phyloP scores from a whole-genome alignment of 192 early-diverging fungal genomes.

The Backusella parvicylindrica region DNA sequence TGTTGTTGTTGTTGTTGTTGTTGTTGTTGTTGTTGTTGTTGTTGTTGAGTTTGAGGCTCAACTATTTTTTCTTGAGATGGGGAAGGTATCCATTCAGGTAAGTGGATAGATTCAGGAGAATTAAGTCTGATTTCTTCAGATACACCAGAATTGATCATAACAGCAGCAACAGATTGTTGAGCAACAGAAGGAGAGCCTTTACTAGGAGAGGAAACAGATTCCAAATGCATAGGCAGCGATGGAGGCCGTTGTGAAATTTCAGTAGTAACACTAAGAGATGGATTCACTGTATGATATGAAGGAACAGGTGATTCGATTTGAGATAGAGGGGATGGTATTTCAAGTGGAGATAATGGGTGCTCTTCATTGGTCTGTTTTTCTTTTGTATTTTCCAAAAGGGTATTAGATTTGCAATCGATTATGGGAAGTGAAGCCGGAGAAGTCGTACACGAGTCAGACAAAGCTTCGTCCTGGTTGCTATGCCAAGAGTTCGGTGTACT shows the following conservation, averaged over 20 bases:
- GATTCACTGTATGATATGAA: background rate
- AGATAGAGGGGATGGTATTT: background rate
- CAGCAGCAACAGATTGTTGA: slow-evolving; percentile 1
- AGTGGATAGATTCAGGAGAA: background rate
- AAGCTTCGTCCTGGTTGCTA: background rate
- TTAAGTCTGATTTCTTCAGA: background rate
- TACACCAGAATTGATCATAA: background rate
- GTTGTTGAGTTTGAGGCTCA: background rate
- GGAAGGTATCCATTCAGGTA: background rate
- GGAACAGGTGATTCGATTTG: background rate
- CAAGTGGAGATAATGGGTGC: background rate
- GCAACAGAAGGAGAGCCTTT: background rate
- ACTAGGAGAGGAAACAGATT: background rate
- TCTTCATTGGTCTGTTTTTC: background rate
- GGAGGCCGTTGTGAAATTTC: background rate
- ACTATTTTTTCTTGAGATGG: background rate
- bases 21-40: background rate
- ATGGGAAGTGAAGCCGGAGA: background rate
- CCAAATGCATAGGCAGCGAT: background rate
- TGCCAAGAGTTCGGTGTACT: slow-evolving; percentile 1
- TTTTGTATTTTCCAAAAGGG: background rate
- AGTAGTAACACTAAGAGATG: background rate
- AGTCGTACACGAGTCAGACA: slow-evolving; percentile 1
- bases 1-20: too few relatives aligned
- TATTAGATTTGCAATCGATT: background rate